Evolutionary conservation across 2,329 filamentous ascomycete genomes (phyloP), one percentile per base, ranked within the genome.

Genomic region (Hymenoscyphus scutula): DNA sequence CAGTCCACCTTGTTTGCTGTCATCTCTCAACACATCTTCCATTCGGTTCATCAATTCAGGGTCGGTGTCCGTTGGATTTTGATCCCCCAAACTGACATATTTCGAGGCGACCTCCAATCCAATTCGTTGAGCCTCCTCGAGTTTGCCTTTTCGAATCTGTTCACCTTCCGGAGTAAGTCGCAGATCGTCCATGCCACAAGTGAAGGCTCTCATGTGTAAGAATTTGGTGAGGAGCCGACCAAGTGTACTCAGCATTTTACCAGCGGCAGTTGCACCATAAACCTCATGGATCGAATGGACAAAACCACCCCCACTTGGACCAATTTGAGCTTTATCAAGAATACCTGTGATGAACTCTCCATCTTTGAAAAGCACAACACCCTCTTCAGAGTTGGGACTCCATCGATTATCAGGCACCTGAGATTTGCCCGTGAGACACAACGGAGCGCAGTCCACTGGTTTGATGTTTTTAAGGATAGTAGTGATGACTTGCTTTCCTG

Each of bases 101-200:
- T 91, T 89, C 19, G 92, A 82, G 2, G 94, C 92, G 59, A 96
- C 89, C 62, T 91, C 81, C 6, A 92, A 82, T 63, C 95, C 95
- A 61, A 94, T 84, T 2, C 76, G 78, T 45, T 86, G 79, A 0
- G 92, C 90, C 57, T 84, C 84, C 66, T 82, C 78, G 13, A 99
- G 79, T 65, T 88, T 86, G 67, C 89, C 80, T 68, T 83, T 84
- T 51, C 95, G 87, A 59, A 82, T 80, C 61, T 79, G 79, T 73
- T 99, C 92, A 59, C 95, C 94, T 65, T 90, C 80, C 1, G 84
- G 80, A 0, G 94, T 98, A 58, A 99, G 84, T 62, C 90, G 86
- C 63, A 99, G 81, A 80, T 99, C 96, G 72, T 99, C 94, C 77
- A 99, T 97, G 74, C 96, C 96, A 76, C 95, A 99, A 67, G 91